Conservation (phyloP, 768 basidiomycete species). For the Mycena maculata region DNA sequence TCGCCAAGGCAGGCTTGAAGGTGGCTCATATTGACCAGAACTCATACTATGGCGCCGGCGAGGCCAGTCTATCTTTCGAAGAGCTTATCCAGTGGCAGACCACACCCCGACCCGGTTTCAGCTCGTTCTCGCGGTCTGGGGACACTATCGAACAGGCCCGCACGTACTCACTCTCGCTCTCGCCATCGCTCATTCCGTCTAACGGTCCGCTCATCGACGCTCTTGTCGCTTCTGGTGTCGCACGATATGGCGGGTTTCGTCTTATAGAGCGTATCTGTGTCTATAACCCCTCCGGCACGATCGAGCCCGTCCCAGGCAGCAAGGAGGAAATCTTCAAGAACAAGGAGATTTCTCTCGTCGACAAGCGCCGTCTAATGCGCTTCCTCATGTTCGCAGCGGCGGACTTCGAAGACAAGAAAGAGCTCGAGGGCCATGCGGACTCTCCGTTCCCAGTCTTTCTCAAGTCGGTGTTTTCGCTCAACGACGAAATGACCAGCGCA, state of each 20-base stretch:
- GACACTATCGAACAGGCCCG: slow-evolving; percentile 66
- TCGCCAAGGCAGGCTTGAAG: slow-evolving; percentile 88
- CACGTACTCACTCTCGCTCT: slow-evolving; percentile 88
- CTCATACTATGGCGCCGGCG: slow-evolving; percentile 84
- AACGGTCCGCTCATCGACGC: slow-evolving; percentile 82
- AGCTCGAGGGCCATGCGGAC: slow-evolving; percentile 66
- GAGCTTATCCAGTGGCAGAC: slow-evolving; percentile 83
- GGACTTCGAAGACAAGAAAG: slow-evolving; percentile 74
- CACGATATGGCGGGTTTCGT: slow-evolving; percentile 92
- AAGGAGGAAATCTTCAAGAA: slow-evolving; percentile 96
- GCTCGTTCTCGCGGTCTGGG: slow-evolving; percentile 57
- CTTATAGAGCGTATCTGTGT: slow-evolving; percentile 79
- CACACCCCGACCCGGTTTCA: slow-evolving; percentile 48
- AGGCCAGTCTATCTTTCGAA: slow-evolving; percentile 84
- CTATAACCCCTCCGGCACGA: slow-evolving; percentile 58
- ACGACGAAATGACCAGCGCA: slow-evolving; percentile 63
- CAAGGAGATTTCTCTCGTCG: slow-evolving; percentile 77
- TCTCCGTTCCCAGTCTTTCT: slow-evolving; percentile 74
- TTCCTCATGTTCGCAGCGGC: slow-evolving; percentile 85
- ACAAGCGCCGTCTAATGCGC: slow-evolving; percentile 93
- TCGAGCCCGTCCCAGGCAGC: slow-evolving; percentile 83
- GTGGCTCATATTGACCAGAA: slow-evolving; percentile 91
- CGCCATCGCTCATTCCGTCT: slow-evolving; percentile 84
- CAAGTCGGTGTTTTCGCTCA: slow-evolving; percentile 70
- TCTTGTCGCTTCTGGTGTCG: slow-evolving; percentile 84